These are phyloP conservation scores for Gonapodya sp. DNA, from an alignment of 192 early-diverging fungal genomes.

Conservation along the genomic window DNA sequence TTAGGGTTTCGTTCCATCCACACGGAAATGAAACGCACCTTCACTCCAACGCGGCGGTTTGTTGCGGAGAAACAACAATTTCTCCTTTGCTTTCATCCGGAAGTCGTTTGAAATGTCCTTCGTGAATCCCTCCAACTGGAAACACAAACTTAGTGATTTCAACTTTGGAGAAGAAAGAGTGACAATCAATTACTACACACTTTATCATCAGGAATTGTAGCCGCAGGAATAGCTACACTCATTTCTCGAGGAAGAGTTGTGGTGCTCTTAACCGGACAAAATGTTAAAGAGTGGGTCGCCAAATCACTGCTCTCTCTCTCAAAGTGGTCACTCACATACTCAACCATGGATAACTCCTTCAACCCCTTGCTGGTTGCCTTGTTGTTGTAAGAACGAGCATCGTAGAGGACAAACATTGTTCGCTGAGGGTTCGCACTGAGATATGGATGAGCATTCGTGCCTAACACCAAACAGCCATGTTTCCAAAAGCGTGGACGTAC, in stretches of 20 bases:
- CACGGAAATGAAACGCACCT: not conserved
- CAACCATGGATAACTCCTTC: slow-evolving; percentile 36
- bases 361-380: slow-evolving; percentile 31
- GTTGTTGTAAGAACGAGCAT: slow-evolving; percentile 41
- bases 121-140: slow-evolving; percentile 8
- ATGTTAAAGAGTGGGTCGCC: not conserved
- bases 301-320: not conserved
- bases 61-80: slow-evolving; percentile 45
- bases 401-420: slow-evolving; percentile 41
- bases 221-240: slow-evolving; percentile 37
- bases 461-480: too few relatives aligned
- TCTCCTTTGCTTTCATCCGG: slow-evolving; percentile 33
- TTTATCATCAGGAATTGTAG: slow-evolving; percentile 27
- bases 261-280: slow-evolving; percentile 26
- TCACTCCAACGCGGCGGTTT: slow-evolving; percentile 60
- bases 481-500: too few relatives aligned
- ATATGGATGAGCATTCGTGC: not conserved
- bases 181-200: slow-evolving; percentile 13
- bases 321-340: slow-evolving; percentile 31
- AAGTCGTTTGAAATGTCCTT: slow-evolving; percentile 46
- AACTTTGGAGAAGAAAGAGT: not conserved
- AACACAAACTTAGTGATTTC: not conserved
- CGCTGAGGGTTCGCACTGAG: slow-evolving; percentile 41
- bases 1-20: not conserved
- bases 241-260: slow-evolving; percentile 49